Conservation (phyloP, 306 rosid species). For the barrel medic (Medicago truncatula) region DNA sequence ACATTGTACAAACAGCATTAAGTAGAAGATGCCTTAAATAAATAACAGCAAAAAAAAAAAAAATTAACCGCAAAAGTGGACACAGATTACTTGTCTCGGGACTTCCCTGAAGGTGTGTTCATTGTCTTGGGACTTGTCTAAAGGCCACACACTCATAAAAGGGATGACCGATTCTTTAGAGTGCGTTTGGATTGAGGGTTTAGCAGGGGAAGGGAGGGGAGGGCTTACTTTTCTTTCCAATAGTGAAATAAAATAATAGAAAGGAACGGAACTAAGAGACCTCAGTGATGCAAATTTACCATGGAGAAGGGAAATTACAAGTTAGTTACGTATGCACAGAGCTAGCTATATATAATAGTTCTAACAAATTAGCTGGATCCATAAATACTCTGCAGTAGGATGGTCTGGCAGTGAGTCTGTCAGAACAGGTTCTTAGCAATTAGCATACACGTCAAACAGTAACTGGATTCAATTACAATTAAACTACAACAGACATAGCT, state of each 20-base stretch:
- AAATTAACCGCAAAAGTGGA: neutral
- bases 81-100: neutral
- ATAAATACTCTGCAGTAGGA: neutral
- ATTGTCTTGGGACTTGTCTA: conserved; percentile 6
- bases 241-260: neutral
- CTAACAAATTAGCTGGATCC: neutral
- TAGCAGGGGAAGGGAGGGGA: no score
- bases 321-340: neutral
- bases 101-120: conserved; percentile 9
- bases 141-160: neutral
- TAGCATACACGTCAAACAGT: neutral
- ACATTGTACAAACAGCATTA: neutral
- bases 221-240: no score
- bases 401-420: neutral
- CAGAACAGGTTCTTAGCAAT: neutral
- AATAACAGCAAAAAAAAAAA: neutral
- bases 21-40: neutral
- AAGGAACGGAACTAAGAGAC: neutral
- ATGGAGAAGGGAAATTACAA: neutral
- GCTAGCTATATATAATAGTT: neutral
- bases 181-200: neutral
- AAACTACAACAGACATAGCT: conserved; percentile 1
- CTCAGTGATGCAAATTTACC: conserved; percentile 23
- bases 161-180: neutral
- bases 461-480: conserved; percentile 1